Evolutionary conservation across 768 basidiomycete genomes (phyloP), one percentile per base, ranked within the genome.

Genomic region (Scleroderma bovista): DNA sequence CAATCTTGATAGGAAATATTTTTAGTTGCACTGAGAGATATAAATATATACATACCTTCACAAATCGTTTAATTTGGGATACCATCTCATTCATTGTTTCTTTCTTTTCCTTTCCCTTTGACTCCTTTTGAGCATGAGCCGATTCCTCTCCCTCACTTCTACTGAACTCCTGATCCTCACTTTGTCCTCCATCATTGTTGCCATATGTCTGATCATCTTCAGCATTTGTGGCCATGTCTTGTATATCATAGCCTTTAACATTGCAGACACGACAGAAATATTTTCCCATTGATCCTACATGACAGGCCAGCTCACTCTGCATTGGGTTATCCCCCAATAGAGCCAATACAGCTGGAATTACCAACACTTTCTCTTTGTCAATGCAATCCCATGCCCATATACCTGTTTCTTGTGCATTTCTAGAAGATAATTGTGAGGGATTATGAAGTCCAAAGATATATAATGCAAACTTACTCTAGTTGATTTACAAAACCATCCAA

Each of bases 221-320:
- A 38, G 16, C n/a, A 38, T 2, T 38, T 2, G 37, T 17, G 8
- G 11, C 8, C 16, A 38, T 16, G 13, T 38, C 37, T 38, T 38
- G 37, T 16, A n/a, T n/a, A 9, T 50, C 22, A 20, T 36, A 31
- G 6, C 48, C 47, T 17, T 50, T 50, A 6, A 50, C 40, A 17
- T 43, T 23, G 47, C 62, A 66, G 11, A 51, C n/a, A 6, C 53
- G 45, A 47, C 64, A 66, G 22, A 65, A 65, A 22, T 31, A 57
- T 24, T 58, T 60, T 3, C 57, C 60, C n/a, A 32, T 41, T 40
- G 58, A 41, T 0, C 65, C 59, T 11, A 62, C 51, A 44, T 66
- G 64, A n/a, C 52, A 60, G 2, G 60, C 55, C 45, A 66, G 56
- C 46, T 66, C 62, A 51, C 60, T 54, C 31, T 55, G 56, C 59